phyloP scores from a whole-genome alignment of 2,329 filamentous ascomycete species.

The Aspergillus aculeatus region DNA sequence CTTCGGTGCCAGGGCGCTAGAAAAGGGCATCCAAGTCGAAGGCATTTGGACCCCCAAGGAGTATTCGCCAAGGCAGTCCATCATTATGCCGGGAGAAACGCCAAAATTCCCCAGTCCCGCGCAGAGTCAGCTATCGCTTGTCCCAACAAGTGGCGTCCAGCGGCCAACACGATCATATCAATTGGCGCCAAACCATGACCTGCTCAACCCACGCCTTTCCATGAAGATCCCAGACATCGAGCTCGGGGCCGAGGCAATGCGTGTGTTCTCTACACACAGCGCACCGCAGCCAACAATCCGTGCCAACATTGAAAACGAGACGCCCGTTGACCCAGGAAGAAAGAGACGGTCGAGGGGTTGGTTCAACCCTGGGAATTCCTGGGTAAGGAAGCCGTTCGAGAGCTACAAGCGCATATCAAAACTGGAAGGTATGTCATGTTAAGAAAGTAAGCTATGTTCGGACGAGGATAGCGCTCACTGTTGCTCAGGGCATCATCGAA shows the following conservation, averaged over 20 bases:
- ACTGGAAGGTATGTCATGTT: constrained; percentile 12
- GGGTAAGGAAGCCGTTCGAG: constrained; percentile 20
- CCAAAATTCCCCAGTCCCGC: constrained; percentile 9
- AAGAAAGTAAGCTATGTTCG: background rate
- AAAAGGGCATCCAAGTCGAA: constrained; percentile 78
- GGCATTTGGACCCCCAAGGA: constrained; percentile 73
- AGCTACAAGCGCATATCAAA: constrained; percentile 11
- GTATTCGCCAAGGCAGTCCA: constrained; percentile 29
- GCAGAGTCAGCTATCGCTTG: constrained; percentile 1
- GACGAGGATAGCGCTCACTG: background rate
- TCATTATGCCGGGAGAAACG: constrained; percentile 23
- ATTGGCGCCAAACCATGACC: background rate
- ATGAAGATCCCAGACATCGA: background rate
- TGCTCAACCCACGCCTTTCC: background rate
- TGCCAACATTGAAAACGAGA: background rate
- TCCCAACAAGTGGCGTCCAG: constrained; percentile 2
- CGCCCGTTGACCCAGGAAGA: background rate
- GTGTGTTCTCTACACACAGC: constrained; percentile 1
- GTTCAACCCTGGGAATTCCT: constrained; percentile 21
- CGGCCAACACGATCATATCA: background rate
- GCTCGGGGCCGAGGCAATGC: background rate
- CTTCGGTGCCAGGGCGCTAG: constrained; percentile 81
- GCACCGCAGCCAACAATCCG: constrained; percentile 4
- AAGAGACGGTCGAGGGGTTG: constrained; percentile 12
- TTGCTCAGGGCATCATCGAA: constrained; percentile 22